Evolutionary conservation across 2,329 filamentous ascomycete species (phyloP), one percentile per base, ranked within the genome.

Genomic region (Phialocephala subalpina): DNA sequence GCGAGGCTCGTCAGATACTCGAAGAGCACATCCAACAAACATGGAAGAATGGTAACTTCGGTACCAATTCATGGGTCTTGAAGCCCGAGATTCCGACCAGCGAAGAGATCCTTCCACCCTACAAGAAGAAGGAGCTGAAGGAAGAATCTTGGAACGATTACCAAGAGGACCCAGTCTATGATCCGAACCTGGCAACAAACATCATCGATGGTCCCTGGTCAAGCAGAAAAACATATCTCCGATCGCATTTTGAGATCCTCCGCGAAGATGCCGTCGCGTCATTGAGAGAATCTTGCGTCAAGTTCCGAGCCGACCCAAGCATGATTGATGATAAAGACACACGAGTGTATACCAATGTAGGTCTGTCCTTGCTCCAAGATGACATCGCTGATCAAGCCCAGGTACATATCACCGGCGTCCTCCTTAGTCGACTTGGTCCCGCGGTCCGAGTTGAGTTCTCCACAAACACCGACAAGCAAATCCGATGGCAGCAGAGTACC

Each of bases 241-340:
- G 87, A 36, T 85, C 87, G 0, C 92, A 97, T 58, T 97, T 96
- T 74, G 82, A 87, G 2, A 84, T 97, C 1, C 82, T 93, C 8
- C 85, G 94, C 2, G 91, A 93, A 73, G 93, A 97, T 74, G 86
- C 88, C 0, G 81, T 92, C 2, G 86, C 90, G 14, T 85, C 89
- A 0, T 81, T 97, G 0, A 86, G 93, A 7, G 84, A 87, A 67
- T 89, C 92, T 0, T 84, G 97, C 0, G 78, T 80, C 0, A 78
- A 82, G 14, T 84, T 91, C 62, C 84, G 82, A 27, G 69, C 77
- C 0, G 73, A 83, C 7, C 88, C 89, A 0, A 67, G 74, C 0
- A 87, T 88, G 78, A 77, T 77, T 14, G 93, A 97, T 64, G 82
- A 82, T 0, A 73, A 82, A 0, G 77, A 82, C 3, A 84, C 87